These are phyloP conservation scores for Trifolium dubium DNA, from an alignment of 306 rosid genomes.

Conservation along the genomic window DNA sequence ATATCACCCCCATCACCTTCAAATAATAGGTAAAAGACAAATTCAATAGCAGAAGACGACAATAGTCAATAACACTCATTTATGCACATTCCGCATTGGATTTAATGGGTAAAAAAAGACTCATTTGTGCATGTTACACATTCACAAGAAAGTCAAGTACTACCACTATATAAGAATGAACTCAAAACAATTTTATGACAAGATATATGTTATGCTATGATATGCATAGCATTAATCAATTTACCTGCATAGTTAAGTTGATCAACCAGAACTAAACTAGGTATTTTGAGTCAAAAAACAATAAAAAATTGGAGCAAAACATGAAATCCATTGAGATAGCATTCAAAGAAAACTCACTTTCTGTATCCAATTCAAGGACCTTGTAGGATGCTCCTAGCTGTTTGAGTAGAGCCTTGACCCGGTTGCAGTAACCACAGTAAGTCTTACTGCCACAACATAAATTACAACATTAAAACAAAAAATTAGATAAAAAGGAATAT, in stretches of 20 bases:
- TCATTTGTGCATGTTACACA: too few species aligned
- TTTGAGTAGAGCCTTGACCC: slow-evolving; percentile 65
- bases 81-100: neutral
- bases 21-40: slow-evolving; percentile 4
- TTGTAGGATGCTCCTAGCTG: slow-evolving; percentile 66
- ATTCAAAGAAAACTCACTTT: slow-evolving; percentile 50
- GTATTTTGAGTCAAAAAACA: neutral
- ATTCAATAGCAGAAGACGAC: neutral
- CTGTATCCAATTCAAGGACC: slow-evolving; percentile 72
- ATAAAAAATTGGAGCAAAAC: neutral
- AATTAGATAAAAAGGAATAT: neutral
- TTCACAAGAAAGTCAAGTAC: too few species aligned
- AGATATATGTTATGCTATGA: too few species aligned
- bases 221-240: too few species aligned
- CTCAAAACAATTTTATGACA: slow-evolving; percentile 1
- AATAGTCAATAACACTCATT: too few species aligned
- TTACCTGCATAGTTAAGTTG: neutral
- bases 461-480: neutral
- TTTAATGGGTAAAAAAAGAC: neutral
- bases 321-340: neutral
- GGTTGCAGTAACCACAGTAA: slow-evolving; percentile 77
- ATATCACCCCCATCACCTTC: slow-evolving; percentile 67
- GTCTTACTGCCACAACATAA: slow-evolving; percentile 68
- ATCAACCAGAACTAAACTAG: too few species aligned
- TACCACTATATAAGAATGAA: neutral